Percentiles rank a stretch among this genome's conserved stretches.
Evolutionary conservation across 768 basidiomycete species (phyloP).

Genomic region (Lentinula aciculospora): DNA sequence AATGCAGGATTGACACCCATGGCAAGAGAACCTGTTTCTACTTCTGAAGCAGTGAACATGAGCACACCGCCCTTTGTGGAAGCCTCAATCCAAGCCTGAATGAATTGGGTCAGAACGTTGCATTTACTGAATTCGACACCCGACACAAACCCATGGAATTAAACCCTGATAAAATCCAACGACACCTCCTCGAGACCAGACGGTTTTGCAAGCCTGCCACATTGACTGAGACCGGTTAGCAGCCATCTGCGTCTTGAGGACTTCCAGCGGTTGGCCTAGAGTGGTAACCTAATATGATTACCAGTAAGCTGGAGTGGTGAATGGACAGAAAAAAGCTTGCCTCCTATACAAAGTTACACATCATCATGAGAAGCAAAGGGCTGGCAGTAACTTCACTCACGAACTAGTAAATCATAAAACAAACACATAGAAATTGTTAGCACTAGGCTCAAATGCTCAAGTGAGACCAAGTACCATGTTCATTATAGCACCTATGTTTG

Average conservation of each 20-base stretch:
- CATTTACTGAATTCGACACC: neutral
- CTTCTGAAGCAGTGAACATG: slow-evolving; percentile 93
- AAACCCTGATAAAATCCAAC: slow-evolving; percentile 95
- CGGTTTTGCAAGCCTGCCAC: slow-evolving; percentile 75
- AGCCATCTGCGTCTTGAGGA: slow-evolving; percentile 99
- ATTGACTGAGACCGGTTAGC: slow-evolving; percentile 92
- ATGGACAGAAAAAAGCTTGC: slow-evolving; percentile 33
- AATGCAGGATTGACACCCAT: slow-evolving; percentile 75
- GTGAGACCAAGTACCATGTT: slow-evolving; percentile 71
- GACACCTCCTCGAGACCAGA: slow-evolving; percentile 90
- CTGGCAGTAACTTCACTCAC: slow-evolving; percentile 31
- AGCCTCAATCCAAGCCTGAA: slow-evolving; percentile 97
- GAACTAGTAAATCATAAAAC: slow-evolving; percentile 31
- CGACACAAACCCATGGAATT: slow-evolving; percentile 84
- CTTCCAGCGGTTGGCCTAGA: slow-evolving; percentile 95
- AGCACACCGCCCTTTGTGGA: slow-evolving; percentile 97
- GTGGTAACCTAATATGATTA: slow-evolving; percentile 72
- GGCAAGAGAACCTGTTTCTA: slow-evolving; percentile 61
- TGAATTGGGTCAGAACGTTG: slow-evolving; percentile 4
- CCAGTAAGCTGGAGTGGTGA: slow-evolving; percentile 22
- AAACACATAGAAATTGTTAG: neutral
- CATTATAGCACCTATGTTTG: slow-evolving; percentile 81
- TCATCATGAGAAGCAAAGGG: slow-evolving; percentile 1
- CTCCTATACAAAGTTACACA: slow-evolving; percentile 44
- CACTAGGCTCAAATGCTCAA: neutral